Base-by-base conservation (phyloP, 345 rosid genomes). In the Lepidium africanum region DNA sequence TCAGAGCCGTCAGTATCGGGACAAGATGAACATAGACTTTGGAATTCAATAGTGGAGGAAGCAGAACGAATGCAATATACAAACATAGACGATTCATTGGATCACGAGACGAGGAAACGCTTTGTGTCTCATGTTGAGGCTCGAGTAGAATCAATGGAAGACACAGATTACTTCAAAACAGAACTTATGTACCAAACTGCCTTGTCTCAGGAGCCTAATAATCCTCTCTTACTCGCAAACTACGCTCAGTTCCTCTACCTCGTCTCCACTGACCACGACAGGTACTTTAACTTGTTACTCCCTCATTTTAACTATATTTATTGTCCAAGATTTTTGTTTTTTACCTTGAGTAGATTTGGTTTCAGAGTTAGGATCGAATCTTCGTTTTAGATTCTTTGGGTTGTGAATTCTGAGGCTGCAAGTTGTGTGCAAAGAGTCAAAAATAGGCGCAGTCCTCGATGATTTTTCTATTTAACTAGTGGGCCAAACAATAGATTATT, bases 241-340 rank as follows among this genome's bases (percentile, higher is more conserved):
- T 94, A 83, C 23, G 99, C 99, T 13, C 93, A 94, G 61, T 94
- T 91, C 81, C 92, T 94, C 69, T 81, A 69, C 88, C 75, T 84
- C 58, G 91, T 94, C 25, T 80, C 84, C n/a, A 89, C 75, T 42
- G 92, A 91, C 52, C 65, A 81, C 32, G 91, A 86, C 83, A 89
- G 97, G 99, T 94, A 87, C 21, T 23, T 48, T 10, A 54, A 59
- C 61, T 2, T 9, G 36, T 60, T 33, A 27, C 25, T 39, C 12
- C 1, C 35, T 35, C 47, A 15, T 5, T 16, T 59, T 57, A 33
- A 66, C 36, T 63, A 67, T 23, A 16, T 35, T 42, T 30, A 30
- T 30, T 30, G 7, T 30, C 7, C 33, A 30, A 30, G 7, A 30
- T 5, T 30, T 27, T 30, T 30, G 33, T 7, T 30, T 10, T 13